Base-by-base conservation (phyloP, 75 land plant species). In the Cryptomeria japonica region DNA sequence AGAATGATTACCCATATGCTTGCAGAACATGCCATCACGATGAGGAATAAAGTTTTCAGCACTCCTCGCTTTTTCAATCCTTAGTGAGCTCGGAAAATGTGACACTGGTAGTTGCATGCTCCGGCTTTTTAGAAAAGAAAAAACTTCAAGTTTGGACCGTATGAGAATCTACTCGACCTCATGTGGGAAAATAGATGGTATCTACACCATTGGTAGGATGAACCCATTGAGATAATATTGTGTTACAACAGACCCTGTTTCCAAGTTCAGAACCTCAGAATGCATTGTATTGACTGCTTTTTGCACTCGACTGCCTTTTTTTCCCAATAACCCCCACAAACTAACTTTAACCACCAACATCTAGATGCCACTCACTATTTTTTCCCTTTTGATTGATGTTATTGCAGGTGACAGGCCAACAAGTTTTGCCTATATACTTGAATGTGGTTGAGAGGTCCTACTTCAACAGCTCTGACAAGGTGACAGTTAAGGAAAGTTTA, bases 381-480 rank as follows among this genome's bases (percentile, higher is more conserved):
- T 25, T 64, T 1, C 28, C 9, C 9, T 38, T 78, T 37, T 18
- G 22, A 85, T 86, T 37, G 55, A 55, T 38, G 25, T 38, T 68
- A 79, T 90, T 86, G 87, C 93, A 98, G 99, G 94, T 96, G 19
- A 95, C 94, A n/a, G 96, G 92, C 46, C 90, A 91, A 85, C 82
- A 93, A 90, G 93, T 91, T 87, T 88, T 92, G 47, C 93, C 92
- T 42, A 95, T 91, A 84, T 98, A 98, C 86, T 91, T 98, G 47
- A 93, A 90, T 58, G 96, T 91, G 9, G 99, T 97, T 25, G 99
- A 98, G 89, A 90, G 93, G 47, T 94, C 99, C 36, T 96, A 97
- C 89, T 95, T 98, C 93, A 96, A 93, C 90, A 93, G 91, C 90
- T 96, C 99, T 85, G 95, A 96, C 89, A 97, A 93, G 96, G 99